Evolutionary conservation across 2,329 filamentous ascomycete species (phyloP), one percentile per base, ranked within the genome.

Genomic region (Bipolaris cookei): DNA sequence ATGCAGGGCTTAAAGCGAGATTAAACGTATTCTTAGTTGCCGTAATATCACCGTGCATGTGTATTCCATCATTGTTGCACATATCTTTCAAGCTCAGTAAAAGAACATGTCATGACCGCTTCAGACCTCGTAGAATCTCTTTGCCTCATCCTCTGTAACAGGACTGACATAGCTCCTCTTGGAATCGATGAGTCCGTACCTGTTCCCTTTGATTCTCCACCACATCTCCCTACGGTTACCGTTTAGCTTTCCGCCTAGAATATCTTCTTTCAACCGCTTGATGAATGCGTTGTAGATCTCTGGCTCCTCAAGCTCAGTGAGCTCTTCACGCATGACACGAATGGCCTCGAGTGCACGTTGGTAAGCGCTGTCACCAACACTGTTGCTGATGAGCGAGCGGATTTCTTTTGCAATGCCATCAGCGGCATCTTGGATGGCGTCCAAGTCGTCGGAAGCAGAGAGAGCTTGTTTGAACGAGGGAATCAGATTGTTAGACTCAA

Each of bases 401-500:
- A 96, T 84, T 53, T 97, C 88, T 4, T 73, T 73, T 11, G 83
- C 86, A 85, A 98, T 90, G 70, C 96, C 91, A 62, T 87, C 86
- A 5, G 87, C 83, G 1, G 90, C 89, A 16, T 88, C 84, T 58
- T 86, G 81, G 51, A 96, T 84, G 3, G 84, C 81, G 1, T 84
- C 79, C 1, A 89, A 79, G 25, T 88, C 83, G 6, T 86, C 82
- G 0, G 89, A 83, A 1, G 79, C 78, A 1, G 81, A 81, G 14
- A 98, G 81, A 3, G 88, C 84, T 73, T 92, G 91, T 72, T 93
- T 96, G 84, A 97, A 97, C 58, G 94, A 91, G 0, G 95, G 92
- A 4, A 98, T 87, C 1, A 93, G 87, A 62, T 98, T 98, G 8
- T 89, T 83, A 0, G 84, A 74, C 7, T 86, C 84, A 54, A 90